Percentiles rank a stretch among this genome's conserved stretches.
These are phyloP conservation scores for Saussurea involucrata DNA, from an alignment of 129 eudicot genomes.

Conservation along the genomic window DNA sequence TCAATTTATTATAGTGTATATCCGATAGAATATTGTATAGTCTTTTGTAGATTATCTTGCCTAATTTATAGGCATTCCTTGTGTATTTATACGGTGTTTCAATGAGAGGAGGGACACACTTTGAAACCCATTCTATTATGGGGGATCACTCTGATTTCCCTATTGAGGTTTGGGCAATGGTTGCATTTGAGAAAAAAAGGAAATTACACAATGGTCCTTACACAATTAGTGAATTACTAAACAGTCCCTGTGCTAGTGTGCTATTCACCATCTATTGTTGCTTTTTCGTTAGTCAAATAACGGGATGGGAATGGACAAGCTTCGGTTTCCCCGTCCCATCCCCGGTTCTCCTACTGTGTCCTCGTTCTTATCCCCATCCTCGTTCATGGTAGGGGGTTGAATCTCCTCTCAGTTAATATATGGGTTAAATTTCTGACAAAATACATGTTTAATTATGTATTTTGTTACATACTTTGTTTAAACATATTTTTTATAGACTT, in stretches of 20 bases:
- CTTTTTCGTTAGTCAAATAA: not conserved
- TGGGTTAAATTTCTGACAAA: not conserved
- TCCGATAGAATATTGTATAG: no score
- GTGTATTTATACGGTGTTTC: no score
- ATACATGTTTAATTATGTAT: not conserved
- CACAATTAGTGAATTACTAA: not conserved
- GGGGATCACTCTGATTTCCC: slow-evolving; percentile 6
- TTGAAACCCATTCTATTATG: no score
- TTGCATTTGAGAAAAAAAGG: not conserved
- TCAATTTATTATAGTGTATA: no score
- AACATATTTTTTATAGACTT: not conserved
- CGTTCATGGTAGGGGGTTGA: not conserved
- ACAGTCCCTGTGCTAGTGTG: not conserved
- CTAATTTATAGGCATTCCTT: no score
- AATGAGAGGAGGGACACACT: no score
- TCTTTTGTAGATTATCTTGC: no score
- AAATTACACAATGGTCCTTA: not conserved
- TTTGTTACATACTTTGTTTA: not conserved
- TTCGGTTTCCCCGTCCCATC: no score
- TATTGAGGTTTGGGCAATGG: slow-evolving; percentile 13
- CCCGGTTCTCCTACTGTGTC: not conserved
- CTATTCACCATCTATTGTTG: not conserved
- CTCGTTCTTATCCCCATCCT: not conserved
- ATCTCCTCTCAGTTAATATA: not conserved
- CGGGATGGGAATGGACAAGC: not conserved